Evolutionary conservation across 2,329 filamentous ascomycete species (phyloP), one percentile per base, ranked within the genome.

Genomic region (Talaromyces pinophilus): DNA sequence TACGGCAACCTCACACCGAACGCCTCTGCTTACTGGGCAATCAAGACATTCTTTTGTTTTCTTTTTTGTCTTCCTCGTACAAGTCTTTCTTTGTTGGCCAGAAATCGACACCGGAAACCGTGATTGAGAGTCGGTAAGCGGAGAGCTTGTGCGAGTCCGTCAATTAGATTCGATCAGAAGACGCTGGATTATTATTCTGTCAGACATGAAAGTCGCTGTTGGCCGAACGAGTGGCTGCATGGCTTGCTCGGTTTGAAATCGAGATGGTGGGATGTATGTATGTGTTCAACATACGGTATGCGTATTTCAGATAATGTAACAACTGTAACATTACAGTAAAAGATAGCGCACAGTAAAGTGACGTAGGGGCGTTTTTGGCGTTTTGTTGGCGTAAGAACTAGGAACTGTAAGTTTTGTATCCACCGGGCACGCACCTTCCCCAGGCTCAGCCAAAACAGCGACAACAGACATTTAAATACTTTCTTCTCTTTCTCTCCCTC

Each of bases 241-340:
- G 54, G 33, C 33, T 57, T 35, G 54, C 54, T 57, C 19, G 17
- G 54, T 22, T 38, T 35, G n/a, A 57, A 57, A 57, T 38, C 54
- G 54, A 57, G 28, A 57, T 8, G n/a, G 33, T 25, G 54, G 54
- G 30, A 57, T 57, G 54, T 40, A 25, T 57, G 48, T 28, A 25
- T 50, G 22, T 28, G 46, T 25, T 5, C 44, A 22, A 22, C 22
- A 17, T 52, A 52, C 48, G 25, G 52, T 55, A 55, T 35, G 30
- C 30, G 33, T 57, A 25, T 57, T 57, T 57, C 33, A 33, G 28
- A 25, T 48, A 25, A 25, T 48, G 19, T 11, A 10, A 5, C 11
- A 48, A 48, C 15, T n/a, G 17, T 52, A 52, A 54, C 50, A 54
- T 30, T 54, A 54, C 50, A 4, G 50, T 8, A 28, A 13, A n/a